These are phyloP conservation scores for Phytophthora multivora DNA, from an alignment of 352 stramenopile genomes.

Conservation along the genomic window DNA sequence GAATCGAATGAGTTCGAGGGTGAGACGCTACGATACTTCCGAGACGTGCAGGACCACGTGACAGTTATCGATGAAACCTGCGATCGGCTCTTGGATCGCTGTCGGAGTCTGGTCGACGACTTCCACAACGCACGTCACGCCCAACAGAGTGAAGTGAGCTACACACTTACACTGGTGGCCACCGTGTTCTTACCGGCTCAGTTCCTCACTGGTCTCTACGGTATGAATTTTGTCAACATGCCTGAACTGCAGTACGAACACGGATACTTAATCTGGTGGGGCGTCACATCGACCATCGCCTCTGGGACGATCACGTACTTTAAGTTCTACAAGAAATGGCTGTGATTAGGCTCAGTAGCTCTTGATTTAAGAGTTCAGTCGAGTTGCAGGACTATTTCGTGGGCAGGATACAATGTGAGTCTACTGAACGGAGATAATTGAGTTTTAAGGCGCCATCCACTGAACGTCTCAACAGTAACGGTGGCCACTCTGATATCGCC, in stretches of 20 bases:
- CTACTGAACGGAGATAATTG: background rate
- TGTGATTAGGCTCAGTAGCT: conserved; percentile 29
- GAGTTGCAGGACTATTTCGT: conserved; percentile 9
- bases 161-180: conserved; percentile 80
- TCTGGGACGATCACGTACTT: conserved; percentile 58
- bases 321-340: conserved; percentile 79
- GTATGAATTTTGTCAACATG: conserved; percentile 92
- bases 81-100: conserved; percentile 77
- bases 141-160: conserved; percentile 80
- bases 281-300: conserved; percentile 53
- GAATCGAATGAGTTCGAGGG: conserved; percentile 74
- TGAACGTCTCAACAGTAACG: conserved; percentile 18
- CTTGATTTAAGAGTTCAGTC: conserved; percentile 20
- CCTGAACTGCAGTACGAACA: conserved; percentile 76
- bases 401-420: background rate
- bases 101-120: conserved; percentile 68
- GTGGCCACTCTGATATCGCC: background rate
- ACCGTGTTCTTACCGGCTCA: conserved; percentile 85
- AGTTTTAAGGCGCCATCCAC: background rate
- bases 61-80: conserved; percentile 82
- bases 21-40: conserved; percentile 80
- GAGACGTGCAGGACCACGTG: conserved; percentile 87
- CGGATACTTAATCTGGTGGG: conserved; percentile 87
- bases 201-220: conserved; percentile 89
- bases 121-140: conserved; percentile 65